Percentiles rank a stretch among this genome's conserved stretches.
Evolutionary conservation across 305 asterid species (phyloP).

Genomic region (Solanum chacoense): DNA sequence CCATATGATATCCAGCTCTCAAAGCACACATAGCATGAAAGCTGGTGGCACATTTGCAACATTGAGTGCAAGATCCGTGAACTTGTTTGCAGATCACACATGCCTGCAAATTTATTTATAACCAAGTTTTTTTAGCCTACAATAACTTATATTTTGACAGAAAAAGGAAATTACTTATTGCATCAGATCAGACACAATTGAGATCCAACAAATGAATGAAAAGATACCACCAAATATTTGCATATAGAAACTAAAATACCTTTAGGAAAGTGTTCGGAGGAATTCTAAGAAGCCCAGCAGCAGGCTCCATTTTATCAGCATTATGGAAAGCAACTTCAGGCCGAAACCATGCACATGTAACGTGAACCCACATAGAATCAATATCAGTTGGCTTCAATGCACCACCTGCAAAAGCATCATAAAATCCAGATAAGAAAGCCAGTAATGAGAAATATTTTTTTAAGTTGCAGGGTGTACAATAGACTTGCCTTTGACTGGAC

Average conservation of each 20-base stretch:
- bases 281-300: slow-evolving; percentile 67
- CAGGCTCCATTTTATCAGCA: slow-evolving; percentile 92
- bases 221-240: background rate
- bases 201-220: background rate
- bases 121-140: background rate
- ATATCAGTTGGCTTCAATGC: slow-evolving; percentile 90
- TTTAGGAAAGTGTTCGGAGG: slow-evolving; percentile 57
- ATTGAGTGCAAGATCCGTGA: slow-evolving; percentile 89
- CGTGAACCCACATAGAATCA: slow-evolving; percentile 83
- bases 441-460: background rate
- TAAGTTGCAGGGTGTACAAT: slow-evolving; percentile 5
- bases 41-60: slow-evolving; percentile 81
- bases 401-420: slow-evolving; percentile 59
- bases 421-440: background rate
- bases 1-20: slow-evolving; percentile 91
- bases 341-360: slow-evolving; percentile 95
- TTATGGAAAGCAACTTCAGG: slow-evolving; percentile 75
- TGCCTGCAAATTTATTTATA: slow-evolving; percentile 40
- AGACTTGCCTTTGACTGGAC: slow-evolving; percentile 87
- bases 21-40: slow-evolving; percentile 88
- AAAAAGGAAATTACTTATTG: background rate
- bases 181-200: background rate
- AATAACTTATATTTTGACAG: background rate
- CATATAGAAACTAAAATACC: slow-evolving; percentile 24
- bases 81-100: slow-evolving; percentile 80